These are phyloP conservation scores for Nigrograna mackinnonii DNA, from an alignment of 2,329 filamentous ascomycete species.

Conservation along the genomic window DNA sequence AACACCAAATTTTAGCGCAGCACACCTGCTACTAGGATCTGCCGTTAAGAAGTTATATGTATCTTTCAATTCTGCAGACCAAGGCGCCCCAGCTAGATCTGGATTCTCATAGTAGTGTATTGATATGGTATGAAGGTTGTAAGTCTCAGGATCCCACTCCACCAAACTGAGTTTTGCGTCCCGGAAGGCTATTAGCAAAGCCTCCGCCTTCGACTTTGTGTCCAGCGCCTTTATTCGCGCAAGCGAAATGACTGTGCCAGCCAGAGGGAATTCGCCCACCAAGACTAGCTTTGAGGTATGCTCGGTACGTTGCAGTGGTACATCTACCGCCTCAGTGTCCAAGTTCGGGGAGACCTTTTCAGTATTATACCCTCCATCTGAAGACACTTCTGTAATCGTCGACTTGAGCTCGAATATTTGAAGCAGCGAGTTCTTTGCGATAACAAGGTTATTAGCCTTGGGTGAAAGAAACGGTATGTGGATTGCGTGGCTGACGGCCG, in stretches of 20 bases:
- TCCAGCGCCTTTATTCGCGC: constrained; percentile 73
- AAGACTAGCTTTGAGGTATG: constrained; percentile 79
- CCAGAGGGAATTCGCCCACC: constrained; percentile 79
- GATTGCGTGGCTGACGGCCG: constrained; percentile 89
- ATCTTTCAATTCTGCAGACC: constrained; percentile 74
- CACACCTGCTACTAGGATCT: constrained; percentile 90
- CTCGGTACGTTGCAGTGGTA: constrained; percentile 61
- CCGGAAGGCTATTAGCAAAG: constrained; percentile 79
- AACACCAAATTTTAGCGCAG: constrained; percentile 87
- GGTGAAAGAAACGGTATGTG: constrained; percentile 76
- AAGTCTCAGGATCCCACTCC: constrained; percentile 86
- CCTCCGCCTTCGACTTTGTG: constrained; percentile 80
- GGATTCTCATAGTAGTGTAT: constrained; percentile 99
- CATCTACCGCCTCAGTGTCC: constrained; percentile 56
- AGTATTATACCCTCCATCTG: constrained; percentile 45
- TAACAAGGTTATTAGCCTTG: constrained; percentile 79
- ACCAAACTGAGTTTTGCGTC: constrained; percentile 92
- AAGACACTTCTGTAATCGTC: constrained; percentile 63
- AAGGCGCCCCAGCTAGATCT: constrained; percentile 80
- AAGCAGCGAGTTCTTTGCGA: constrained; percentile 89
- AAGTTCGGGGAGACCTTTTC: constrained; percentile 31
- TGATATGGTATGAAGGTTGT: constrained; percentile 82
- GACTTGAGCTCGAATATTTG: constrained; percentile 83
- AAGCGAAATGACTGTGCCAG: constrained; percentile 83
- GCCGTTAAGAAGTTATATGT: constrained; percentile 82